These are phyloP conservation scores for Talaromyces sp. DNA, from an alignment of 2,329 filamentous ascomycete species.

Conservation along the genomic window DNA sequence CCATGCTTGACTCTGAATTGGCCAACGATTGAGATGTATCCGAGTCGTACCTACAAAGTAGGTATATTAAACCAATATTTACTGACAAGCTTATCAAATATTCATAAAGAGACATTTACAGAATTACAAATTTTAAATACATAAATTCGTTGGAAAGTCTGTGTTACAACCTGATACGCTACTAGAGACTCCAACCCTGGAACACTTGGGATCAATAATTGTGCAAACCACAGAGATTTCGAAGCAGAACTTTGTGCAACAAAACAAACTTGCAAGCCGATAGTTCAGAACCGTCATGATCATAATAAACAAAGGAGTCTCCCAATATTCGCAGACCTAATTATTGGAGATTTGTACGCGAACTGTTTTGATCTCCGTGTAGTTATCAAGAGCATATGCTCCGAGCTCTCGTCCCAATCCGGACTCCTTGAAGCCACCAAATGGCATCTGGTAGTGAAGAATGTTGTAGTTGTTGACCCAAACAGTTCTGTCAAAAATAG, in stretches of 20 bases:
- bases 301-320: too few relatives aligned
- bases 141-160: too few relatives aligned
- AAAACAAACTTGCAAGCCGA: neutral
- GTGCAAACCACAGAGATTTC: too few relatives aligned
- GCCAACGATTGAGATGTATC: too few relatives aligned
- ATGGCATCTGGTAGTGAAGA: slow-evolving; percentile 50
- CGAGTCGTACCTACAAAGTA: too few relatives aligned
- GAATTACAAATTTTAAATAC: too few relatives aligned
- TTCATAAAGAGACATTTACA: too few relatives aligned
- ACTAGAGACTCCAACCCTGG: too few relatives aligned
- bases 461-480: slow-evolving; percentile 71
- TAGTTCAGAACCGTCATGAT: neutral
- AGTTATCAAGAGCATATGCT: slow-evolving; percentile 49
- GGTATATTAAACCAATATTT: too few relatives aligned
- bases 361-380: slow-evolving; percentile 50
- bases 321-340: neutral
- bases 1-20: neutral
- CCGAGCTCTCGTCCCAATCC: slow-evolving; percentile 47
- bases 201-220: too few relatives aligned
- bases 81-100: too few relatives aligned
- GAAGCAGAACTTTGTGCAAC: neutral
- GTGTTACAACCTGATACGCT: too few relatives aligned
- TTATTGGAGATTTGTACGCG: slow-evolving; percentile 35
- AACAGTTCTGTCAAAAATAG: slow-evolving; percentile 43
- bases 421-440: slow-evolving; percentile 46